A percentile compares a stretch with the other conserved stretches of the same genome.
phyloP scores from a whole-genome alignment of 1,284 basidiomycete genomes.

The Farysia itapuensis region DNA sequence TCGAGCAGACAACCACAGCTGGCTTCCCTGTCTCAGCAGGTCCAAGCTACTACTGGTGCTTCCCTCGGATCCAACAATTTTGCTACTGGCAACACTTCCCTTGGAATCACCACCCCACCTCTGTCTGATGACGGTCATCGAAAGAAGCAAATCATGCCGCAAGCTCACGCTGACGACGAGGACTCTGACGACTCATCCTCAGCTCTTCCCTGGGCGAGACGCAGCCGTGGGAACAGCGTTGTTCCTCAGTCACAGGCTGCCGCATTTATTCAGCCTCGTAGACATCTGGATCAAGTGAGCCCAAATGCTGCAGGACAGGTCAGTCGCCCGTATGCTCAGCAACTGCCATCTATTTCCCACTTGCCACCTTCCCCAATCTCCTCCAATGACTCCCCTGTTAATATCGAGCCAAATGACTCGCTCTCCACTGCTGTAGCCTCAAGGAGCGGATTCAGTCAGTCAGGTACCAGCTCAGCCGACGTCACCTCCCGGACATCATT shows the following conservation, averaged over 20 bases:
- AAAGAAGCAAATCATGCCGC: conserved; percentile 7
- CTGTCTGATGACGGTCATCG: conserved; percentile 51
- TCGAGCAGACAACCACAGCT: conserved; percentile 8
- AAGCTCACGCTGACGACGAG: conserved; percentile 15
- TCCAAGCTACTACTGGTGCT: no score
- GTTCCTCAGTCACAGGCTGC: conserved; percentile 10
- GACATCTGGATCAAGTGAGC: not conserved
- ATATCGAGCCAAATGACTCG: conserved; percentile 1
- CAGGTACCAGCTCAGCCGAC: conserved; percentile 2
- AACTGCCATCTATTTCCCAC: conserved; percentile 17
- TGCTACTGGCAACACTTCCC: not conserved
- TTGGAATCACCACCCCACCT: conserved; percentile 48
- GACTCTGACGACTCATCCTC: conserved; percentile 52
- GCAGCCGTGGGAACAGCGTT: conserved; percentile 21
- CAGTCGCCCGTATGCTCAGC: not conserved
- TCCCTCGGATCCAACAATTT: no score
- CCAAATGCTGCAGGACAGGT: not conserved
- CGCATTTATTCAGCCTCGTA: not conserved
- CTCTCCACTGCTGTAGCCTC: not conserved
- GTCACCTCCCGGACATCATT: conserved; percentile 16
- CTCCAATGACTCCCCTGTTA: conserved; percentile 39
- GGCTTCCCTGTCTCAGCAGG: conserved; percentile 1
- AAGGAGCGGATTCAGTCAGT: not conserved
- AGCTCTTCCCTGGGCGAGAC: conserved; percentile 49
- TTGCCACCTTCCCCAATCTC: conserved; percentile 51